Evolutionary conservation across 371 early-diverging fungal species (phyloP).

Genomic region (Paraphysoderma sedebokerense): DNA sequence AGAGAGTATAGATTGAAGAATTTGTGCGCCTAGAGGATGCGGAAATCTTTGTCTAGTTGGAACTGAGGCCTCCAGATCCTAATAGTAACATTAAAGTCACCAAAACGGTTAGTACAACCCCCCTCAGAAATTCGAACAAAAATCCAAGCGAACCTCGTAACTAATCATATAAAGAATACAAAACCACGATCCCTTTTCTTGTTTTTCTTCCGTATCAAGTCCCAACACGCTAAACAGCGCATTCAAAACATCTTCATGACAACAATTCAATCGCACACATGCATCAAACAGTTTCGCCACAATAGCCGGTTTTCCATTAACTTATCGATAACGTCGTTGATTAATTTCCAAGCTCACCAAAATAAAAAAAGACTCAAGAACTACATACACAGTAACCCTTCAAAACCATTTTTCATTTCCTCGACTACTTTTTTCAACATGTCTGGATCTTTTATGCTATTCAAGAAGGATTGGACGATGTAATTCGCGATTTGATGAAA

Average conservation of each 20-base stretch:
- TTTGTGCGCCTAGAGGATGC: conserved; percentile 53
- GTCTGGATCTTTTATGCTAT: no score
- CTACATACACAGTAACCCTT: no score
- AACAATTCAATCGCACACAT: conserved; percentile 31
- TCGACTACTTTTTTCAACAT: no score
- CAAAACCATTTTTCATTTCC: no score
- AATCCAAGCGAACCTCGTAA: conserved; percentile 17
- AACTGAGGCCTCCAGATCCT: conserved; percentile 20
- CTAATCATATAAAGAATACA: conserved; percentile 42
- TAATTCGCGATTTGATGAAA: conserved; percentile 59
- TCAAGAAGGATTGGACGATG: conserved; percentile 60
- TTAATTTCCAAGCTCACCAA: no score
- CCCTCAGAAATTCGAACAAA: conserved; percentile 6
- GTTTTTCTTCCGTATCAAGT: conserved; percentile 22
- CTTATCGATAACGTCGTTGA: no score
- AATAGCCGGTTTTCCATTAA: no score
- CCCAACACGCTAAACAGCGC: conserved; percentile 34
- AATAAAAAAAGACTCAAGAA: no score
- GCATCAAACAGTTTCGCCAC: conserved; percentile 53
- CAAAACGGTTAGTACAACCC: not conserved
- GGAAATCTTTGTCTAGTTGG: no score
- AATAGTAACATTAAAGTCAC: conserved; percentile 3
- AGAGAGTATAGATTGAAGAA: conserved; percentile 45
- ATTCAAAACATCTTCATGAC: conserved; percentile 37
- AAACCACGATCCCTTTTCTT: conserved; percentile 33